Conservation (phyloP, 2,329 filamentous ascomycete species). For the Penicillium brevicompactum region DNA sequence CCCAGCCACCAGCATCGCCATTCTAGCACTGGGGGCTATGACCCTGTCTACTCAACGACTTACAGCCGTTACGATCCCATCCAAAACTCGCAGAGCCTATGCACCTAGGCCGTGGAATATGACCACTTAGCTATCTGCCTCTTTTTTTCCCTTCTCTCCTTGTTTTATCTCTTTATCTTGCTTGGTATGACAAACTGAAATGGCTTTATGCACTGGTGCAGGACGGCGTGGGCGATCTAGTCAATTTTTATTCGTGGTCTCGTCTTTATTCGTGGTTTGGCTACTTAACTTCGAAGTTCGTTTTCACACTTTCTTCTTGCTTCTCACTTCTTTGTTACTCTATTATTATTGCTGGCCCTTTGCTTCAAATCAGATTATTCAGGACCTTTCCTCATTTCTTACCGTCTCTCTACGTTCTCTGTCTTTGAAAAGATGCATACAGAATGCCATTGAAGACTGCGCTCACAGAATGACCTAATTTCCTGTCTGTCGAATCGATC, state of each 20-base stretch:
- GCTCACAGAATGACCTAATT: background rate
- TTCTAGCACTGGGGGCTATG: constrained; percentile 31
- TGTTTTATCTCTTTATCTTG: constrained; percentile 10
- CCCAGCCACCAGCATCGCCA: constrained; percentile 26
- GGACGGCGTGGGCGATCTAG: constrained; percentile 37
- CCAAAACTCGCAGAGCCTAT: constrained; percentile 37
- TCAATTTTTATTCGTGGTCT: constrained; percentile 4
- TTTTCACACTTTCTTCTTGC: background rate
- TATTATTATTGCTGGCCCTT: constrained; percentile 13
- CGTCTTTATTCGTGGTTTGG: background rate
- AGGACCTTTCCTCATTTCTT: constrained; percentile 3
- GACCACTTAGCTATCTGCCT: background rate
- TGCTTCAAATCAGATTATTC: constrained; percentile 2
- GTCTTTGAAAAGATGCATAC: constrained; percentile 11
- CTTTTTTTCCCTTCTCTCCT: constrained; percentile 4
- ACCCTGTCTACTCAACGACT: constrained; percentile 31
- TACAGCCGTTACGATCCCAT: constrained; percentile 39
- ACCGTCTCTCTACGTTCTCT: constrained; percentile 3
- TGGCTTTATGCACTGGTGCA: constrained; percentile 39
- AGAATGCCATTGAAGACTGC: constrained; percentile 18
- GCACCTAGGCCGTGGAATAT: constrained; percentile 26
- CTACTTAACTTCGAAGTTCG: constrained; percentile 3
- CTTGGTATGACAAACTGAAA: constrained; percentile 15
- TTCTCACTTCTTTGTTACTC: constrained; percentile 14
- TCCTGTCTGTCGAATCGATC: background rate